Conservation (phyloP, 768 basidiomycete species). For the Lyophyllum shimeji region DNA sequence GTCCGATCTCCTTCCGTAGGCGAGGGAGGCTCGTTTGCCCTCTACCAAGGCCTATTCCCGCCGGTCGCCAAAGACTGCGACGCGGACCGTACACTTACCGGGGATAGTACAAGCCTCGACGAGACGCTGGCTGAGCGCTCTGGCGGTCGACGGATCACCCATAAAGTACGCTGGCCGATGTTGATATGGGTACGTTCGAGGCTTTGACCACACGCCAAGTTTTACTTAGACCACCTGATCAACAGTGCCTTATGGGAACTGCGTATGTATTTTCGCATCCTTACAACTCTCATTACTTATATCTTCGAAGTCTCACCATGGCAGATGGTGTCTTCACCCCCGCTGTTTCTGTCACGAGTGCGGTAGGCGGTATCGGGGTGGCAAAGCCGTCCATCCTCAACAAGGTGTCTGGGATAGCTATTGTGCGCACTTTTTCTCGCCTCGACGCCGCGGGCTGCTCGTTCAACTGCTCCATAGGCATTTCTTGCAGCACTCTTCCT, state of each 20-base stretch:
- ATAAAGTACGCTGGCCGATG: conserved; percentile 45
- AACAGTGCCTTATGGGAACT: conserved; percentile 61
- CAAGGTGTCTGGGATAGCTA: conserved; percentile 57
- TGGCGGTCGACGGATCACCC: conserved; percentile 23
- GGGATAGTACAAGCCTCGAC: conserved; percentile 34
- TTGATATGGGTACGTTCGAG: conserved; percentile 49
- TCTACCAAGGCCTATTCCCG: conserved; percentile 62
- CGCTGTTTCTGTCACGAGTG: conserved; percentile 67
- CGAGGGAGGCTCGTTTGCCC: conserved; percentile 69
- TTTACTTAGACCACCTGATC: not conserved
- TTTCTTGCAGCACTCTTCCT: conserved; percentile 59
- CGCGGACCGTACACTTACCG: conserved; percentile 54
- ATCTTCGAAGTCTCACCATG: conserved; percentile 47
- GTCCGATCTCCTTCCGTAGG: conserved; percentile 30
- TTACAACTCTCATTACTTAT: not conserved
- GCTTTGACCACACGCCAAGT: not conserved
- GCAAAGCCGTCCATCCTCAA: conserved; percentile 47
- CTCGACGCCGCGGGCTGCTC: not conserved
- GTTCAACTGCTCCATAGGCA: conserved; percentile 28
- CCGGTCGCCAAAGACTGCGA: conserved; percentile 42
- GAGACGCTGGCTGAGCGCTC: conserved; percentile 6
- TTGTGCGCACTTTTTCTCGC: conserved; percentile 34
- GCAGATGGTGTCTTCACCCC: conserved; percentile 70
- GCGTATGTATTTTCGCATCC: conserved; percentile 24
- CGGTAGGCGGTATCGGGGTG: conserved; percentile 67